Conservation (phyloP, 177 flowering plant genomes). For the Vitis hybrid region DNA sequence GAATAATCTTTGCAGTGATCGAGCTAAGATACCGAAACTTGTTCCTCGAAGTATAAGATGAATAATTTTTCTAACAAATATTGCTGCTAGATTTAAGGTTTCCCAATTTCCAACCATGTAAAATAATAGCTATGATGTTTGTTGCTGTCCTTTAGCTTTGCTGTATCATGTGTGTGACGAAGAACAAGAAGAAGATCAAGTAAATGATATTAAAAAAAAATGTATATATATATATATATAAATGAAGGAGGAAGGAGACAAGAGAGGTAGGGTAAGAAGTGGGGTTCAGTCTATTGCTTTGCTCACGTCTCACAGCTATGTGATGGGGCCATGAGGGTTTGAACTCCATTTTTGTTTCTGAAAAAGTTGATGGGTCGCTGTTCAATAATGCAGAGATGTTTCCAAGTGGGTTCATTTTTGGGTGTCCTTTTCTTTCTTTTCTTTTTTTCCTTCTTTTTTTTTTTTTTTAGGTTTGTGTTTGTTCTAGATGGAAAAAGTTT, state of each 20-base stretch:
- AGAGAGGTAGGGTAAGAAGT: conserved; percentile 6
- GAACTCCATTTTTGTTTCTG: neutral
- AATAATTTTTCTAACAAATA: conserved; percentile 2
- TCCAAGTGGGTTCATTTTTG: neutral
- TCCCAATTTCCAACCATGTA: conserved; percentile 22
- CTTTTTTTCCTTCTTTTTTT: neutral
- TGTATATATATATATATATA: neutral
- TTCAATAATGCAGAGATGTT: neutral
- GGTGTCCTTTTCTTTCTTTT: neutral
- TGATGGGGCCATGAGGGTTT: conserved; percentile 6
- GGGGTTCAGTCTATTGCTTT: conserved; percentile 12
- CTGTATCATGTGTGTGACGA: neutral
- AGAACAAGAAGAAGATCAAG: neutral
- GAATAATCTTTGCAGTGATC: neutral
- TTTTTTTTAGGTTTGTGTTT: neutral
- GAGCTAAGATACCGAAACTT: neutral
- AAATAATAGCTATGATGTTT: neutral
- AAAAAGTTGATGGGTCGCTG: neutral
- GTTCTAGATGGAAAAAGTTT: neutral
- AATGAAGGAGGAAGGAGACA: neutral
- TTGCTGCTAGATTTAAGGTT: conserved; percentile 11
- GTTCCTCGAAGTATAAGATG: neutral
- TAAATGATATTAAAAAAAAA: neutral
- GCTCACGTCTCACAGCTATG: conserved; percentile 20
- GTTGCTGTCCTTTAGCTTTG: neutral